These are phyloP conservation scores for Effrenium voratum DNA, from an alignment of 73 alveolate species.

Conservation along the genomic window DNA sequence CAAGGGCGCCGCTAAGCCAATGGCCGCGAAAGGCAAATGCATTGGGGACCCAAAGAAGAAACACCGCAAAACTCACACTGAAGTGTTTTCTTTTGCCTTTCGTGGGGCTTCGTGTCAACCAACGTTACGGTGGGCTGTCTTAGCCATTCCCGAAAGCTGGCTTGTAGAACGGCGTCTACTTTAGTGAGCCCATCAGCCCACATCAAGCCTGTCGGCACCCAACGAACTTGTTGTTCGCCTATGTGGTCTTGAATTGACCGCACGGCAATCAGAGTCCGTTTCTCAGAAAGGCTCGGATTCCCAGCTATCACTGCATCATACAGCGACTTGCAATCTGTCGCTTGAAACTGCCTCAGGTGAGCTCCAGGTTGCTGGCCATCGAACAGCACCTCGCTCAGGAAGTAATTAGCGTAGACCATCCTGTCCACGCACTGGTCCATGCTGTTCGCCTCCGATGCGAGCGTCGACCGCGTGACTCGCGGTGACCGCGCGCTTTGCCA, in stretches of 20 bases:
- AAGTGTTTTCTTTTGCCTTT: not conserved
- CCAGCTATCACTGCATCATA: not conserved
- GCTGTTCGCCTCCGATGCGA: not conserved
- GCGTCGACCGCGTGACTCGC: not conserved
- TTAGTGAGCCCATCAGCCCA: not conserved
- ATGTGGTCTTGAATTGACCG: not conserved
- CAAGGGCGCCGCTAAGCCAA: too few species aligned
- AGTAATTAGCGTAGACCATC: not conserved
- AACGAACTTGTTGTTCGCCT: not conserved
- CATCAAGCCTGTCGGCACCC: conserved; percentile 3
- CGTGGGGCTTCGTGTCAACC: not conserved
- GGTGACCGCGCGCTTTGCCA: not conserved
- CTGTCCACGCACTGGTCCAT: not conserved
- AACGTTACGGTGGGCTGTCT: not conserved
- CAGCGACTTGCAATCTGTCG: not conserved
- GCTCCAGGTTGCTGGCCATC: not conserved
- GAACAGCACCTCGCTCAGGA: not conserved
- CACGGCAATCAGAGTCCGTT: not conserved
- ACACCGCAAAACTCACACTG: too few species aligned
- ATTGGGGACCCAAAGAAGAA: too few species aligned
- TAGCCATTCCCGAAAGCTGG: not conserved
- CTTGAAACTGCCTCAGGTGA: not conserved
- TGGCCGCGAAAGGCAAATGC: too few species aligned
- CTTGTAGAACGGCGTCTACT: not conserved
- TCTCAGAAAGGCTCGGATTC: not conserved